Conservation (phyloP, 2,329 filamentous ascomycete genomes). For the Calonectria ilicicola region DNA sequence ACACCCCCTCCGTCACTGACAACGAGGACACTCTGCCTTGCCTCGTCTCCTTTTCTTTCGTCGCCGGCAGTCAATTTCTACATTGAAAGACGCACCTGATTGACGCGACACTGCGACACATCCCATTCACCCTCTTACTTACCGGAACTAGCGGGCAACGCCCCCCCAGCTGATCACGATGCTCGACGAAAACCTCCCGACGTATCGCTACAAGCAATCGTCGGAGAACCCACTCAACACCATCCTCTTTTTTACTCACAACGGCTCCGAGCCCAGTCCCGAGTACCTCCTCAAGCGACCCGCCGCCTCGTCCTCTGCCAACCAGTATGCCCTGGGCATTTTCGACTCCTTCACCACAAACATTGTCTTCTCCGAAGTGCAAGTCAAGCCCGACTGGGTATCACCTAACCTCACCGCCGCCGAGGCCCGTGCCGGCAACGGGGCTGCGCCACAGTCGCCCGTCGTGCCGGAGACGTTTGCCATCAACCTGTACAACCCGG, state of each 20-base stretch:
- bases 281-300: conserved; percentile 87
- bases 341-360: conserved; percentile 85
- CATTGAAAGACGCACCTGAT: background rate
- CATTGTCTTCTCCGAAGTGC: conserved; percentile 87
- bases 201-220: conserved; percentile 66
- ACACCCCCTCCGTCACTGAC: background rate
- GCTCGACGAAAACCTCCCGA: conserved; percentile 96
- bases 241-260: conserved; percentile 72
- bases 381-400: conserved; percentile 87
- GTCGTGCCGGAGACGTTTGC: conserved; percentile 82
- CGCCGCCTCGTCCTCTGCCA: conserved; percentile 74
- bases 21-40: background rate
- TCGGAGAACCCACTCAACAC: conserved; percentile 67
- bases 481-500: conserved; percentile 94
- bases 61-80: background rate
- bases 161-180: conserved; percentile 58
- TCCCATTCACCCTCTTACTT: background rate
- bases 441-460: conserved; percentile 73
- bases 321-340: conserved; percentile 88
- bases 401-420: conserved; percentile 85
- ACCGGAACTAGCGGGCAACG: background rate
- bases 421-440: conserved; percentile 78
- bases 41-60: background rate
- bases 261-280: conserved; percentile 83
- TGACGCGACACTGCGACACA: background rate